phyloP scores from a whole-genome alignment of 2,329 filamentous ascomycete species.

The Diaporthe citrichinensis region DNA sequence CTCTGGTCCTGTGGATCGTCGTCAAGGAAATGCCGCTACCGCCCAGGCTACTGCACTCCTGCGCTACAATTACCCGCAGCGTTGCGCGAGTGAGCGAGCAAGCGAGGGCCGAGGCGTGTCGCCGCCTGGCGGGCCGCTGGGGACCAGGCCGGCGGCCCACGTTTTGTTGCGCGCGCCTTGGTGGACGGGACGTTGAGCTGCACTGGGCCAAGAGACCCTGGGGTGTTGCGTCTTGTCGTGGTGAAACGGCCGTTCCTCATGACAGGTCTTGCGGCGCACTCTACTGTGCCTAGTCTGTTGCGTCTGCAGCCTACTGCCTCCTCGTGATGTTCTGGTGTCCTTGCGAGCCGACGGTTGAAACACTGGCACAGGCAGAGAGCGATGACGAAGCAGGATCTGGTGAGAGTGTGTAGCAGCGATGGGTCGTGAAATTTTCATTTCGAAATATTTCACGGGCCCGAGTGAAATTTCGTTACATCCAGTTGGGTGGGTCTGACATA shows the following conservation, averaged over 20 bases:
- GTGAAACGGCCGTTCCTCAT: conserved; percentile 22
- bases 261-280: background rate
- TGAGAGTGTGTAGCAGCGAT: background rate
- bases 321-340: background rate
- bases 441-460: background rate
- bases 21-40: conserved; percentile 1
- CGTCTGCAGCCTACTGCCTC: background rate
- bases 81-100: background rate
- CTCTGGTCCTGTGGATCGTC: background rate
- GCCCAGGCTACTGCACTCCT: background rate
- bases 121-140: conserved; percentile 21
- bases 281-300: background rate
- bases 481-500: background rate
- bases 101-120: conserved; percentile 23
- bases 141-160: conserved; percentile 20
- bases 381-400: conserved; percentile 16
- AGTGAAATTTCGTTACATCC: background rate
- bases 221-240: background rate
- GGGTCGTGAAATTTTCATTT: too few species aligned
- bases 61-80: conserved; percentile 8
- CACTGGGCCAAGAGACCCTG: background rate
- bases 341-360: conserved; percentile 8
- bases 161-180: conserved; percentile 12
- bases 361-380: conserved; percentile 5
- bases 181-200: conserved; percentile 6